Conservation (phyloP, 2,329 filamentous ascomycete species). For the Tolypocladium tropicale region DNA sequence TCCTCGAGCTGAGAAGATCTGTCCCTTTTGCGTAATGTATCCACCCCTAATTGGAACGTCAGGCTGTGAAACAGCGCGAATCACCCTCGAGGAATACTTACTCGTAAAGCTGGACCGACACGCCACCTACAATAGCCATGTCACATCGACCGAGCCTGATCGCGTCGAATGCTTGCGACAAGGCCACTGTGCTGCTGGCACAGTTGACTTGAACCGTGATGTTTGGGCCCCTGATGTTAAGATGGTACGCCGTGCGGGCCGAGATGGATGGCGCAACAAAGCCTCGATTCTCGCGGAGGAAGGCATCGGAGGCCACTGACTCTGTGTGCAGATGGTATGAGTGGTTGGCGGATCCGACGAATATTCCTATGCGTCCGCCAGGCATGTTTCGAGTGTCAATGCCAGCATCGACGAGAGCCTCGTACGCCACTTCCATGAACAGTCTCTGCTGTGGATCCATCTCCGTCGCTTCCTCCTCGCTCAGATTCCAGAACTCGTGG, state of each 20-base stretch:
- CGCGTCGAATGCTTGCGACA: conserved; percentile 1
- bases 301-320: conserved; percentile 3
- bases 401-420: conserved; percentile 2
- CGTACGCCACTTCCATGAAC: conserved; percentile 4
- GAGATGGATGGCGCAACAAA: conserved; percentile 5
- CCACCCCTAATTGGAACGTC: neutral
- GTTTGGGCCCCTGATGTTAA: conserved; percentile 4
- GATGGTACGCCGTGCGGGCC: conserved; percentile 6
- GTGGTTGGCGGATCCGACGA: conserved; percentile 3
- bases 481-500: conserved; percentile 5
- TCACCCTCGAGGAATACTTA: neutral
- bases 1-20: conserved; percentile 3
- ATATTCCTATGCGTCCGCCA: conserved; percentile 1
- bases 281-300: conserved; percentile 3
- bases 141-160: conserved; percentile 4
- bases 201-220: conserved; percentile 5
- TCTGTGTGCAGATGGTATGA: conserved; percentile 4
- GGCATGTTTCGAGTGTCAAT: neutral
- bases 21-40: conserved; percentile 4
- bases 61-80: neutral
- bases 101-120: conserved; percentile 5
- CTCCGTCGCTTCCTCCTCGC: conserved; percentile 5
- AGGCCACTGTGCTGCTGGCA: conserved; percentile 2
- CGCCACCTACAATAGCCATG: conserved; percentile 3
- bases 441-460: conserved; percentile 6